Evolutionary conservation across 371 early-diverging fungal species (phyloP).

Genomic region (Rhizopus delemar): DNA sequence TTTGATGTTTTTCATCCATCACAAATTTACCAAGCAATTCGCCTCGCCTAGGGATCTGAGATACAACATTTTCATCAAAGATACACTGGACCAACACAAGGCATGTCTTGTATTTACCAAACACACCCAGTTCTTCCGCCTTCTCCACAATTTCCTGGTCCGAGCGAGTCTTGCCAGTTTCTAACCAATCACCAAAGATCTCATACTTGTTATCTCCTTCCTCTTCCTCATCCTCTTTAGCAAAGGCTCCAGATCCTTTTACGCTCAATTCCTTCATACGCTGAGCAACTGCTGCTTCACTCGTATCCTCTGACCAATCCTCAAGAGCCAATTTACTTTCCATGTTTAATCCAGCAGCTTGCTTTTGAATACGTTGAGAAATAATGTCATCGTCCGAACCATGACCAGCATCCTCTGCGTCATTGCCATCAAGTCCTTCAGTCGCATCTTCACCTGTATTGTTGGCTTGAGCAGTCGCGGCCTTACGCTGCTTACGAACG

Average conservation of each 20-base stretch:
- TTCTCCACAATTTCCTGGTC: slow-evolving; percentile 79
- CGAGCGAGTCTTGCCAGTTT: slow-evolving; percentile 49
- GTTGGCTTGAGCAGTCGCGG: slow-evolving; percentile 50
- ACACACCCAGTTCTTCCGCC: slow-evolving; percentile 76
- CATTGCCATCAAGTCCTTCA: slow-evolving; percentile 21
- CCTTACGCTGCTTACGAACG: slow-evolving; percentile 73
- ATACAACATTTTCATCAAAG: slow-evolving; percentile 65
- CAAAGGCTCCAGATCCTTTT: slow-evolving; percentile 52
- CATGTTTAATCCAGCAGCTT: slow-evolving; percentile 64
- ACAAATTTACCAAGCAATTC: slow-evolving; percentile 71
- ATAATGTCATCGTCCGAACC: slow-evolving; percentile 72
- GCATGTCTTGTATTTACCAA: slow-evolving; percentile 74
- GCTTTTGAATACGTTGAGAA: slow-evolving; percentile 70
- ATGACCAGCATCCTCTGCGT: slow-evolving; percentile 29
- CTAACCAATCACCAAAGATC: slow-evolving; percentile 68
- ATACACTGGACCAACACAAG: slow-evolving; percentile 77
- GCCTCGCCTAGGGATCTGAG: slow-evolving; percentile 65
- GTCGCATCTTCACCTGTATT: slow-evolving; percentile 48
- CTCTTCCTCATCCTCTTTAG: slow-evolving; percentile 66
- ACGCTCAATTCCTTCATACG: slow-evolving; percentile 74
- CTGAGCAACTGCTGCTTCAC: slow-evolving; percentile 75
- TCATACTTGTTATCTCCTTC: slow-evolving; percentile 73
- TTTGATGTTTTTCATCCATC: slow-evolving; percentile 81
- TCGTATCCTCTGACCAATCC: slow-evolving; percentile 85
- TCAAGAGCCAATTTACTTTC: slow-evolving; percentile 73